phyloP scores from a whole-genome alignment of 768 basidiomycete species.

The Psilocybe cubensis region DNA sequence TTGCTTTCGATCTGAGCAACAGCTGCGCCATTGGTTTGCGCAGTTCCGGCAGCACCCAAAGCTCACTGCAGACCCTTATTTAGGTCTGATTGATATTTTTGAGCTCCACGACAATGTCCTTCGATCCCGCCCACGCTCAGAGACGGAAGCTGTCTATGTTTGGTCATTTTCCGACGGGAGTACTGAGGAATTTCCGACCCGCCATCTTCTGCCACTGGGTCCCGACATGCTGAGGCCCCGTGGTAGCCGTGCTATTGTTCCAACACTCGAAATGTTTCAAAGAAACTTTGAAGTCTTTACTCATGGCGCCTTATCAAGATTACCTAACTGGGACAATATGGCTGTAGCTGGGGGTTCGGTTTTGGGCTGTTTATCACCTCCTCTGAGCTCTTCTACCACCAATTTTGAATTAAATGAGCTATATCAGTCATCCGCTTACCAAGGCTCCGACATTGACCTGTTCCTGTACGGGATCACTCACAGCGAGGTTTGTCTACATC shows the following conservation, averaged over 20 bases:
- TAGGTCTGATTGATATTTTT: too few relatives aligned
- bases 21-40: too few relatives aligned
- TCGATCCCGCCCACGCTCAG: not conserved
- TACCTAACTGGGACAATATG: conserved; percentile 63
- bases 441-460: conserved; percentile 58
- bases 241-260: not conserved
- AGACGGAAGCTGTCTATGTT: not conserved
- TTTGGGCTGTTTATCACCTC: conserved; percentile 37
- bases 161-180: not conserved
- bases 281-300: conserved; percentile 63
- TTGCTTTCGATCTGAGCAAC: too few relatives aligned
- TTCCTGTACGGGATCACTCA: conserved; percentile 60
- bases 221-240: not conserved
- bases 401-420: conserved; percentile 40
- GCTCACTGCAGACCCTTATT: too few relatives aligned
- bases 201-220: not conserved
- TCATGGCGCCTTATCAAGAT: conserved; percentile 58
- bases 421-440: conserved; percentile 18
- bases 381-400: conserved; percentile 53
- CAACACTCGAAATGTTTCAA: not conserved
- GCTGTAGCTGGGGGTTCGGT: conserved; percentile 50
- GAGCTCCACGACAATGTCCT: not conserved
- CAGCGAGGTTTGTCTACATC: conserved; percentile 39
- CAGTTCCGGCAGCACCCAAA: too few relatives aligned
- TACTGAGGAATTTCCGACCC: not conserved